A percentile compares a stretch with the other conserved stretches of the same genome.
phyloP scores from a whole-genome alignment of 257 asterid species.

The Rubia yunnanensis region DNA sequence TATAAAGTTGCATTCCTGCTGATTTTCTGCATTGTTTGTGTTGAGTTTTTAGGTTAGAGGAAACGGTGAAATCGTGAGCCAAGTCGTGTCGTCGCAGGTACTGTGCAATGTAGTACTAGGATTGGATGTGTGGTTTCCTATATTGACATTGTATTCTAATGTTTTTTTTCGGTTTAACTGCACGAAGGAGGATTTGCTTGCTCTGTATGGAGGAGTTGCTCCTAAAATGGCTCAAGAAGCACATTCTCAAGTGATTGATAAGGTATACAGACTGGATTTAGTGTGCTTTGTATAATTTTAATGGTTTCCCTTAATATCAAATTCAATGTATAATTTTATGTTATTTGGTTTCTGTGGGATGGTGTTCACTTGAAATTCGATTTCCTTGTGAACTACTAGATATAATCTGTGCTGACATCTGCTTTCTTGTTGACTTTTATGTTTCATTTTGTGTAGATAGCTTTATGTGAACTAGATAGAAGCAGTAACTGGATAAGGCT shows the following conservation, averaged over 20 bases:
- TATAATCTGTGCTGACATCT: background rate
- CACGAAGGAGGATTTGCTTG: constrained; percentile 85
- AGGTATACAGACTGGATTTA: constrained; percentile 31
- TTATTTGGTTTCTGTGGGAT: background rate
- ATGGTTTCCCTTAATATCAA: background rate
- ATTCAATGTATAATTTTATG: background rate
- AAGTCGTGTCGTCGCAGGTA: constrained; percentile 93
- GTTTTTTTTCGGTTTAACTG: constrained; percentile 17
- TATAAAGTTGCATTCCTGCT: constrained; percentile 3
- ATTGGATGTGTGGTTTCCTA: background rate
- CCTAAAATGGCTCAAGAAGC: constrained; percentile 99
- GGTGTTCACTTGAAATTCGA: background rate
- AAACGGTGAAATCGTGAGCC: constrained; percentile 85
- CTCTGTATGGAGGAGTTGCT: constrained; percentile 87
- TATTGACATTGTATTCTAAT: background rate
- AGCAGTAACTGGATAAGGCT: background rate
- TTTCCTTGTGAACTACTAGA: background rate
- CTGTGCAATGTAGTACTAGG: background rate
- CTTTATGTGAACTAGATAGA: background rate
- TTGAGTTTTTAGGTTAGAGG: constrained; percentile 55
- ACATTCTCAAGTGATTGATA: constrained; percentile 76
- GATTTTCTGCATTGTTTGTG: constrained; percentile 13
- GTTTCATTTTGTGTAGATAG: background rate
- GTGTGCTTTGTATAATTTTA: background rate
- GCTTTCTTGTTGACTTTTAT: background rate